A percentile compares a stretch with the other conserved stretches of the same genome.
phyloP scores from a whole-genome alignment of 2,329 filamentous ascomycete genomes.

The Lecanosticta acicola region DNA sequence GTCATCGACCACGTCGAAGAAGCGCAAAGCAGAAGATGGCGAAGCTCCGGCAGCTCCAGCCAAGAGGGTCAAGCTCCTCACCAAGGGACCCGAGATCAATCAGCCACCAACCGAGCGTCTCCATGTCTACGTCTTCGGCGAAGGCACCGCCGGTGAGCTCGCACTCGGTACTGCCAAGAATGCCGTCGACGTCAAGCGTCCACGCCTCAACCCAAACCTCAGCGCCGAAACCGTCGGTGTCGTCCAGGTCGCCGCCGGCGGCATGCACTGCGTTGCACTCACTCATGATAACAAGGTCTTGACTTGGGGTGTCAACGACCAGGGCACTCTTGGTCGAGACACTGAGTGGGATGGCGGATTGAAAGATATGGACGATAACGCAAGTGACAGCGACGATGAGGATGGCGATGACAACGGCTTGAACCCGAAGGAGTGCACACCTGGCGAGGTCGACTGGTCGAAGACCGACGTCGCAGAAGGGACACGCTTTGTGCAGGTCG shows the following conservation, averaged over 20 bases:
- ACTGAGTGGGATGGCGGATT: conserved; percentile 62
- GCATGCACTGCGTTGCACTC: conserved; percentile 73
- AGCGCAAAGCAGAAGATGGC: conserved; percentile 27
- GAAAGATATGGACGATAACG: conserved; percentile 49
- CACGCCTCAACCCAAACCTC: conserved; percentile 61
- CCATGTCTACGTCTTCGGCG: conserved; percentile 74
- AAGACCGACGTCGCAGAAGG: conserved; percentile 44
- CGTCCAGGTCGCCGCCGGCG: conserved; percentile 70
- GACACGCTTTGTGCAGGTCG: conserved; percentile 61
- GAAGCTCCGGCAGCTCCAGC: conserved; percentile 25
- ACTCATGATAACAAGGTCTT: conserved; percentile 76
- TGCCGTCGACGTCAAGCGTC: conserved; percentile 66
- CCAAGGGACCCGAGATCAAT: conserved; percentile 51
- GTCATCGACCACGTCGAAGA: conserved; percentile 13
- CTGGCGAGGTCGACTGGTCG: conserved; percentile 38
- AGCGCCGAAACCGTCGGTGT: conserved; percentile 55
- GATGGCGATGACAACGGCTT: conserved; percentile 56
- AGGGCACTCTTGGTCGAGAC: conserved; percentile 71
- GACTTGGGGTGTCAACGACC: conserved; percentile 85
- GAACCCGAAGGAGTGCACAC: conserved; percentile 68
- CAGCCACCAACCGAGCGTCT: conserved; percentile 57
- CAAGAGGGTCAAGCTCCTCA: conserved; percentile 29
- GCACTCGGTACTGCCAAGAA: conserved; percentile 65
- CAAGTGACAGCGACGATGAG: conserved; percentile 51
- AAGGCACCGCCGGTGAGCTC: conserved; percentile 74